Evolutionary conservation across 176 grass and related monocot genomes (phyloP).

Genomic region (Oryza glaberrima): DNA sequence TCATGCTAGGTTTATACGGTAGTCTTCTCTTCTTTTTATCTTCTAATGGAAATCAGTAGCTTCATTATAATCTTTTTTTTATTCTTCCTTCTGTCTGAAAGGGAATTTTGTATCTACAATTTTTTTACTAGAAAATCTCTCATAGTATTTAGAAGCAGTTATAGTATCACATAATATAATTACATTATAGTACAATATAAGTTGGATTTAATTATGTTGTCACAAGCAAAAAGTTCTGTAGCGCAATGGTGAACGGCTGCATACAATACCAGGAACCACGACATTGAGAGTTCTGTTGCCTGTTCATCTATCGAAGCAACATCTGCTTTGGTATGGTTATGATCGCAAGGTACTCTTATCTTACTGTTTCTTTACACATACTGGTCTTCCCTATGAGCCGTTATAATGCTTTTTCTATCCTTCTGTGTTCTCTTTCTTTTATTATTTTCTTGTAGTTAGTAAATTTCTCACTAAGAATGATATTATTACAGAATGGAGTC

Average conservation of each 20-base stretch:
- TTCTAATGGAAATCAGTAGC: too few relatives aligned
- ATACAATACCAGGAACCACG: slow-evolving; percentile 71
- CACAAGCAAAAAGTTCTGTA: too few relatives aligned
- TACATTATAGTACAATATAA: too few relatives aligned
- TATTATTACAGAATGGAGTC: slow-evolving; percentile 68
- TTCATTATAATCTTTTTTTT: too few relatives aligned
- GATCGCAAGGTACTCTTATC: slow-evolving; percentile 77
- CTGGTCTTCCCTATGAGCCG: background rate
- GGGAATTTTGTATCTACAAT: too few relatives aligned
- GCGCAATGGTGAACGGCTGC: slow-evolving; percentile 37
- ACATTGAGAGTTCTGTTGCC: slow-evolving; percentile 86
- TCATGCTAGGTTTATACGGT: too few relatives aligned
- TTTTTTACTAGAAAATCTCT: too few relatives aligned
- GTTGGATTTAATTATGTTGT: too few relatives aligned
- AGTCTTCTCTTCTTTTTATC: too few relatives aligned
- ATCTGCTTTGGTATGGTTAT: slow-evolving; percentile 99
- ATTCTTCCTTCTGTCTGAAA: too few relatives aligned
- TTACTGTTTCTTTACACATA: background rate
- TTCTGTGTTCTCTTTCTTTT: slow-evolving; percentile 12
- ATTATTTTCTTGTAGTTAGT: slow-evolving; percentile 11
- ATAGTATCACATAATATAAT: too few relatives aligned
- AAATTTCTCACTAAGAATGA: slow-evolving; percentile 6
- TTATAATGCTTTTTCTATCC: background rate
- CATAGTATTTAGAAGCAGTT: too few relatives aligned
- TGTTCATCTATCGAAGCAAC: slow-evolving; percentile 92